Evolutionary conservation across 768 basidiomycete species (phyloP).

Genomic region (Phylloporus sp.): DNA sequence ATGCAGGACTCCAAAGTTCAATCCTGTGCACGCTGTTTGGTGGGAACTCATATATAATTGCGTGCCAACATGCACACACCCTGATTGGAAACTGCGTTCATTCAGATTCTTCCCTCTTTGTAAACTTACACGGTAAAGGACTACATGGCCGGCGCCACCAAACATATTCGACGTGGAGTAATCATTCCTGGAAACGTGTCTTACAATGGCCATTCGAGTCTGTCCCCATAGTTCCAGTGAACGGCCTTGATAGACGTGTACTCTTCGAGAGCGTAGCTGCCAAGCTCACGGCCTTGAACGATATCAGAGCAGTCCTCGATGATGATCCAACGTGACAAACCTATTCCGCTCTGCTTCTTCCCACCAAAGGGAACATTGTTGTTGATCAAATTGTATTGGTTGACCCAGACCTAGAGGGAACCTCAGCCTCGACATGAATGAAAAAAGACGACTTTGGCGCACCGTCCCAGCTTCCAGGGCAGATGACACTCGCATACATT

Average conservation of each 20-base stretch:
- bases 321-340: conserved; percentile 31
- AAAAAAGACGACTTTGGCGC: conserved; percentile 23
- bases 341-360: conserved; percentile 87
- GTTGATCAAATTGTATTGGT: conserved; percentile 78
- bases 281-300: conserved; percentile 78
- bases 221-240: conserved; percentile 86
- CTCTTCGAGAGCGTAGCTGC: conserved; percentile 78
- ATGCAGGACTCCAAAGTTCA: not conserved
- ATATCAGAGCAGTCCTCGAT: conserved; percentile 6
- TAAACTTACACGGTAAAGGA: conserved; percentile 17
- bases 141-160: conserved; percentile 3
- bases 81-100: conserved; percentile 9
- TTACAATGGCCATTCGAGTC: conserved; percentile 71
- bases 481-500: conserved; percentile 85
- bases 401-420: conserved; percentile 73
- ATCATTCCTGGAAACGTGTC: not conserved
- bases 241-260: conserved; percentile 80
- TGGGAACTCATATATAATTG: not conserved
- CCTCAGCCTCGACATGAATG: conserved; percentile 2
- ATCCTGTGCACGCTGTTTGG: conserved; percentile 13
- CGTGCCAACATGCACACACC: conserved; percentile 1
- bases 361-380: conserved; percentile 95
- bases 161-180: not conserved
- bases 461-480: conserved; percentile 88
- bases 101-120: conserved; percentile 3